Evolutionary conservation across 129 eudicot genomes (phyloP).

Genomic region (carrot (Daucus carota)): DNA sequence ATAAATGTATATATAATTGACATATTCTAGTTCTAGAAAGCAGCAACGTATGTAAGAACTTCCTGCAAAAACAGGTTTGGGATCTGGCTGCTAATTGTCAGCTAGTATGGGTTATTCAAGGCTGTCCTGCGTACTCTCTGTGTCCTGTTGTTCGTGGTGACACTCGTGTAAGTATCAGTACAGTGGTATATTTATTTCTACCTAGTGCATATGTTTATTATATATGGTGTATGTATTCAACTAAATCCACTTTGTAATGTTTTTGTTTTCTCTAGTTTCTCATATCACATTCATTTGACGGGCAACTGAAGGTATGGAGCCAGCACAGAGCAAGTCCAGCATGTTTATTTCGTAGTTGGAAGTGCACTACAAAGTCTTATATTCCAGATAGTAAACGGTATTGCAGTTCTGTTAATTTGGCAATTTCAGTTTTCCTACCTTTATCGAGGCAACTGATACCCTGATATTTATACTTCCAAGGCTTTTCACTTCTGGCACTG

Average conservation of each 20-base stretch:
- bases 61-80: slow-evolving; percentile 1
- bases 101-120: not conserved
- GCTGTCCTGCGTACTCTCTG: slow-evolving; percentile 6
- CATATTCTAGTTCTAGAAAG: not conserved
- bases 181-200: not conserved
- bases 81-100: not conserved
- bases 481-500: slow-evolving; percentile 4
- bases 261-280: slow-evolving; percentile 2
- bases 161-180: slow-evolving; percentile 4
- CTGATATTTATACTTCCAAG: not conserved
- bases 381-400: slow-evolving; percentile 1
- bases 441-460: not conserved
- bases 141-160: not conserved
- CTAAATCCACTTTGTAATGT: not conserved
- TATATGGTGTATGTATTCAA: not conserved
- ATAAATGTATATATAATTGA: not conserved
- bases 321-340: not conserved
- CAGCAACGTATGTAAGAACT: not conserved
- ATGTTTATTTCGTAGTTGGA: not conserved
- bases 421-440: not conserved
- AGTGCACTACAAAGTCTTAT: not conserved
- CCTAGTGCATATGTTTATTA: not conserved
- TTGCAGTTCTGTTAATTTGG: not conserved
- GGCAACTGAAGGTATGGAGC: not conserved
- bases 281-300: slow-evolving; percentile 2